phyloP scores from a whole-genome alignment of 2,329 filamentous ascomycete species.

The Mollisiaceae sp. region DNA sequence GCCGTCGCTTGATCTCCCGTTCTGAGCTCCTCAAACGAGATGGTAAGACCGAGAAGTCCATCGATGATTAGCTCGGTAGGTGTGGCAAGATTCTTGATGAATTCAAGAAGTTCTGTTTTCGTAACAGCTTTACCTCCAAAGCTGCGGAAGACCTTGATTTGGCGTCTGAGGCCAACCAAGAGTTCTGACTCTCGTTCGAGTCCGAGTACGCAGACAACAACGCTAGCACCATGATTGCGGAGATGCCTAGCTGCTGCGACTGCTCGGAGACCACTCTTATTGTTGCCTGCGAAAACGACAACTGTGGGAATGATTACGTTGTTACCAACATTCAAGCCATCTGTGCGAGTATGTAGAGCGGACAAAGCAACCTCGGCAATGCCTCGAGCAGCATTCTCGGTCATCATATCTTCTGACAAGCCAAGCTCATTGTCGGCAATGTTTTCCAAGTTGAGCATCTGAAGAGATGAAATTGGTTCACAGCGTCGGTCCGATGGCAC shows the following conservation, averaged over 20 bases:
- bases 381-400: constrained; percentile 87
- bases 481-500: constrained; percentile 60
- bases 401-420: constrained; percentile 86
- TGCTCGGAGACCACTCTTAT: constrained; percentile 84
- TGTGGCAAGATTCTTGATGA: constrained; percentile 61
- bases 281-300: constrained; percentile 95
- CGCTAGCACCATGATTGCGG: constrained; percentile 79
- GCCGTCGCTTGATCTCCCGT: constrained; percentile 82
- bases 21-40: constrained; percentile 86
- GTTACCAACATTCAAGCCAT: constrained; percentile 43
- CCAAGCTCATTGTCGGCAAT: constrained; percentile 87
- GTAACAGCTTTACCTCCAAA: constrained; percentile 76
- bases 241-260: constrained; percentile 87
- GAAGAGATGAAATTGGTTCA: constrained; percentile 72
- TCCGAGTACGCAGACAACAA: constrained; percentile 83
- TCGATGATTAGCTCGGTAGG: constrained; percentile 85
- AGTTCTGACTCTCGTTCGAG: constrained; percentile 83
- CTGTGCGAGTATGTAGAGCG: constrained; percentile 57
- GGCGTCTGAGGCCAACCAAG: constrained; percentile 78
- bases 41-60: constrained; percentile 83
- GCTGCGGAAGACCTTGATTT: constrained; percentile 82
- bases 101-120: constrained; percentile 66
- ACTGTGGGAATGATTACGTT: constrained; percentile 46
- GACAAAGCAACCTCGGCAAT: constrained; percentile 83
- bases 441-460: constrained; percentile 92